Evolutionary conservation across 202 grass and related monocot genomes (phyloP), one percentile per base, ranked within the genome.

Genomic region (Sporobolus alterniflorus): DNA sequence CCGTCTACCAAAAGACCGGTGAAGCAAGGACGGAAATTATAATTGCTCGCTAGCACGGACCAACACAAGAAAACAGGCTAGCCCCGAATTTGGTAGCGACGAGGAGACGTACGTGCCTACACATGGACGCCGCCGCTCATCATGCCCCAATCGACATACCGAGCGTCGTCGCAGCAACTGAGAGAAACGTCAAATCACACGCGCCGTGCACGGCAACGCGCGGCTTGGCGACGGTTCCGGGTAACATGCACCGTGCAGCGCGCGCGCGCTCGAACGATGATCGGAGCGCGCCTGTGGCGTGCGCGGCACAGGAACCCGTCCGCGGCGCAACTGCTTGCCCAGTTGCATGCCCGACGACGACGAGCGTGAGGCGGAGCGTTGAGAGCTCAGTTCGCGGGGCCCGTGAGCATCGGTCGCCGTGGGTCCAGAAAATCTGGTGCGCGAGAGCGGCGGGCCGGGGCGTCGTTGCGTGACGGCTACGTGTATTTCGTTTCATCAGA

Each of bases 391-490:
- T 41, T 42, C n/a, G 51, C 51, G 51, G 36, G 36, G 36, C 36
- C 36, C 36, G 6, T 39, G 36, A 8, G 36, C 36, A 39, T 8
- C 36, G 36, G 36, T 39, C 36, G 36, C 36, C 36, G 36, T 39
- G 36, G 1, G 36, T 39, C 36, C 36, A 6, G 36, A 0, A 39
- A 39, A 39, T 76, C 51, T 8, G 74, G 1, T 17, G 40, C 60
- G 25, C 60, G 25, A 73, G 15, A 67, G 60, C 61, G 39, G 28
- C 52, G 36, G 36, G 6, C n/a, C n/a, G n/a, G 54, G 51, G 24
- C 68, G 41, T 28, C 55, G n/a, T 68, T 28, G 77, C 84, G 39
- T 86, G 84, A 50, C 57, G 48, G 36, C 18, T 16, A 55, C 33
- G 49, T 29, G 70, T 26, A 28, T 67, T 8, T 31, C 12, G 11